phyloP scores from a whole-genome alignment of 2,329 filamentous ascomycete species.

The Ustulina deusta region DNA sequence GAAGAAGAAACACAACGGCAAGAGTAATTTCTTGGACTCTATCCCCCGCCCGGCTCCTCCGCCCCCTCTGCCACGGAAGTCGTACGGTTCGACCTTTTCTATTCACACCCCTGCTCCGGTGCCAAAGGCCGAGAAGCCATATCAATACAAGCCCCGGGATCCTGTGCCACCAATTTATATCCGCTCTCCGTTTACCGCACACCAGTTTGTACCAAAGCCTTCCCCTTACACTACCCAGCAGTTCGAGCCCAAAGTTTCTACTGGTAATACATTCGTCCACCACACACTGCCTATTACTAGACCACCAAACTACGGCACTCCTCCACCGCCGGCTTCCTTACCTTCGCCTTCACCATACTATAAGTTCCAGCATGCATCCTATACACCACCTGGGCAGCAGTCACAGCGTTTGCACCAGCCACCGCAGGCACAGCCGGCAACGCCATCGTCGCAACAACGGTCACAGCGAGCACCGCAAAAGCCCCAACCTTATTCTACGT shows the following conservation, averaged over 20 bases:
- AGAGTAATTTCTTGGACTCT: slow-evolving; percentile 79
- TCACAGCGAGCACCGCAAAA: slow-evolving; percentile 27
- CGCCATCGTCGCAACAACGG: slow-evolving; percentile 23
- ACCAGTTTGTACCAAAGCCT: slow-evolving; percentile 53
- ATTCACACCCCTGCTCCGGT: slow-evolving; percentile 38
- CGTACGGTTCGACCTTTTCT: slow-evolving; percentile 48
- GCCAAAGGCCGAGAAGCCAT: slow-evolving; percentile 50
- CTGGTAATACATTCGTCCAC: slow-evolving; percentile 28
- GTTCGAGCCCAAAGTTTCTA: slow-evolving; percentile 38
- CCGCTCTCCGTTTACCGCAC: slow-evolving; percentile 51
- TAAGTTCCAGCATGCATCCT: slow-evolving; percentile 34
- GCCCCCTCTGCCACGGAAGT: slow-evolving; percentile 44
- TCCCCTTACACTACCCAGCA: slow-evolving; percentile 45
- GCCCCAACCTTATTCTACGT: slow-evolving; percentile 12
- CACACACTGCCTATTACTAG: slow-evolving; percentile 22
- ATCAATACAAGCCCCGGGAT: slow-evolving; percentile 52
- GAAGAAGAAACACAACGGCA: slow-evolving; percentile 71
- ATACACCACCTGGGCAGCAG: slow-evolving; percentile 36
- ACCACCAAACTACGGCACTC: slow-evolving; percentile 20
- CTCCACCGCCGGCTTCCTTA: slow-evolving; percentile 16
- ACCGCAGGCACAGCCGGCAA: slow-evolving; percentile 15
- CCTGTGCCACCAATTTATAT: slow-evolving; percentile 44
- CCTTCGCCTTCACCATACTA: slow-evolving; percentile 35
- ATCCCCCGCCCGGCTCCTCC: slow-evolving; percentile 62
- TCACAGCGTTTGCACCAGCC: slow-evolving; percentile 22